These are phyloP conservation scores for Amanita brunnescens DNA, from an alignment of 768 basidiomycete genomes.

Conservation along the genomic window DNA sequence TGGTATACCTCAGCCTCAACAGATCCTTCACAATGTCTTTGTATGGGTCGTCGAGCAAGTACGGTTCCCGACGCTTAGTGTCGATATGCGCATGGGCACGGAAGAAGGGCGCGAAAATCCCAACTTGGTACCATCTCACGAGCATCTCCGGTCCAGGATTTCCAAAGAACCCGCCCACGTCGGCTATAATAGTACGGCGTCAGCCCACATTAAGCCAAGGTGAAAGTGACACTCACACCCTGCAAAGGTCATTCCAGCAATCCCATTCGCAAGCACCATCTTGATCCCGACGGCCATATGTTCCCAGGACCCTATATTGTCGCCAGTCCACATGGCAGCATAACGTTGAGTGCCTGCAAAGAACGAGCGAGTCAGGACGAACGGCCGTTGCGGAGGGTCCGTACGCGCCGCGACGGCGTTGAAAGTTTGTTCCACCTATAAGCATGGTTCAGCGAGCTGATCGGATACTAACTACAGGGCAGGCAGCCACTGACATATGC, in stretches of 20 bases:
- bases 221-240: conserved; percentile 56
- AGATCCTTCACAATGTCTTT: conserved; percentile 73
- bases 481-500: conserved; percentile 50
- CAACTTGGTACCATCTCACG: conserved; percentile 95
- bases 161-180: conserved; percentile 98
- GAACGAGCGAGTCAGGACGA: conserved; percentile 93
- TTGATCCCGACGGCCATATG: conserved; percentile 92
- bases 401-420: conserved; percentile 74
- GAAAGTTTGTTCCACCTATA: conserved; percentile 74
- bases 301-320: conserved; percentile 96
- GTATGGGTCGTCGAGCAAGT: conserved; percentile 83
- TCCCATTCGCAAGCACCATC: conserved; percentile 83
- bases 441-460: neutral
- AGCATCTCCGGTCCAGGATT: conserved; percentile 94
- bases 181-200: conserved; percentile 43
- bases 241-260: conserved; percentile 85
- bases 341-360: conserved; percentile 93
- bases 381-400: conserved; percentile 72
- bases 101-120: conserved; percentile 95
- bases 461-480: neutral
- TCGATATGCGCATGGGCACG: conserved; percentile 97
- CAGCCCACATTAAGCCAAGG: neutral
- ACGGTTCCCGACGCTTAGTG: conserved; percentile 95
- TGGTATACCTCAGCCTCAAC: conserved; percentile 72
- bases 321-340: conserved; percentile 98